Base-by-base conservation (phyloP, 1,139 yeast genomes). In the Blastobotrys capitulatus region DNA sequence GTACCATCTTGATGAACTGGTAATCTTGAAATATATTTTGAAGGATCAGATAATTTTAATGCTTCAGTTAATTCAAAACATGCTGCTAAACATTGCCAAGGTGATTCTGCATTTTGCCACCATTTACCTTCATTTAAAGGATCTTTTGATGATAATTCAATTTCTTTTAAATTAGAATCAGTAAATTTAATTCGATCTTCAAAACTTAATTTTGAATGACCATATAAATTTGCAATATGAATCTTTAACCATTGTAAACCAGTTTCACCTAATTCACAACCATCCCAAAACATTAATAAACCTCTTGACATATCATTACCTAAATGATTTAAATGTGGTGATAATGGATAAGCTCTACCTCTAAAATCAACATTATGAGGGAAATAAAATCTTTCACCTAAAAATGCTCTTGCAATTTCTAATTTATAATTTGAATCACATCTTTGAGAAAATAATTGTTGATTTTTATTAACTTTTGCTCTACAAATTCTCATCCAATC, bases 1-100 rank as follows among this genome's bases (percentile, higher is more conserved):
- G 97, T 87, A 58, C 98, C 98, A 69, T 92, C 98, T 69, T 89
- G 97, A 66, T 92, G 97, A 15, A 92, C 88, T 0, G 97, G 97
- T 54, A 88, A 79, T 60, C 86, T 88, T 1, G 95, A 85, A 22
- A 83, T 70, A 61, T 69, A 89, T 55, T 82, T 77, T 6, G 82
- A 76, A 1, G 97, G 97, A 58, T 88, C 87, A 6, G 76, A 79
- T 52, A 82, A 70, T 53, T 81, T 74, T 59, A 78, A 68, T 0
- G 97, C 97, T 50, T 80, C 84, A 34, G 75, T 69, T 49, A 92
- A 68, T 65, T 92, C 98, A 60, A 83, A 77, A 61, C 96, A 87
- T 3, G 89, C 83, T 13, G 96, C 86, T 52, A 92, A 73, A 18
- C 89, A 86, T 68, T 92, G 98, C 95, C 97, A 92, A 40, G 98